A percentile compares a stretch with the other conserved stretches of the same genome.
phyloP scores from a whole-genome alignment of 2,329 filamentous ascomycete species.

The Fusarium globosum region DNA sequence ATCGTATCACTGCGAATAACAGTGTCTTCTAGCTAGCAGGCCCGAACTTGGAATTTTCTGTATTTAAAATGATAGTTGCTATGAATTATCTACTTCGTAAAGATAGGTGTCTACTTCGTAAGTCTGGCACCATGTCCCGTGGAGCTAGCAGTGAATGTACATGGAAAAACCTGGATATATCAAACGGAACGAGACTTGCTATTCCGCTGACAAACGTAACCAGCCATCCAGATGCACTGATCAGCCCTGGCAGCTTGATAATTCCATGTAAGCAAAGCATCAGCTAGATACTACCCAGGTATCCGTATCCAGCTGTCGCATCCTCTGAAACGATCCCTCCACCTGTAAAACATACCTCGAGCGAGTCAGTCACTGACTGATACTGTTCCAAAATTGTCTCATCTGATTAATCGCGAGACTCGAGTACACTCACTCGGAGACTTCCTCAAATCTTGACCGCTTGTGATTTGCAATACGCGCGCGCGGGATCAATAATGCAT shows the following conservation, averaged over 20 bases:
- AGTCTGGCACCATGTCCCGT: not conserved
- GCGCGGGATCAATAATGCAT: conserved; percentile 3
- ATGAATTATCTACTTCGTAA: not conserved
- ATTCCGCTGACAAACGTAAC: not conserved
- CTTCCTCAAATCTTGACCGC: not conserved
- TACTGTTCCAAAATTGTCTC: not conserved
- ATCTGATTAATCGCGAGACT: not conserved
- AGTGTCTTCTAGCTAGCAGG: too few species aligned
- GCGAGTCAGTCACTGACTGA: not conserved
- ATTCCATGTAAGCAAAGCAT: not conserved
- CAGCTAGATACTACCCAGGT: not conserved
- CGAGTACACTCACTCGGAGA: not conserved
- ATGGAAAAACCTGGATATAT: not conserved
- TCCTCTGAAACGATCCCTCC: not conserved
- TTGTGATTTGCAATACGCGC: conserved; percentile 21
- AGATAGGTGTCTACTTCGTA: too few species aligned
- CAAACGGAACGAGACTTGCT: not conserved
- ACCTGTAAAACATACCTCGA: not conserved
- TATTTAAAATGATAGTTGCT: too few species aligned
- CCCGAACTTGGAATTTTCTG: not conserved
- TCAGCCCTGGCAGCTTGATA: not conserved
- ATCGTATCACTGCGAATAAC: not conserved
- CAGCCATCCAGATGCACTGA: not conserved
- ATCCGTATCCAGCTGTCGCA: not conserved
- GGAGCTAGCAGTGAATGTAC: not conserved